Base-by-base conservation (phyloP, 2,329 filamentous ascomycete genomes). In the Periconia digitata region DNA sequence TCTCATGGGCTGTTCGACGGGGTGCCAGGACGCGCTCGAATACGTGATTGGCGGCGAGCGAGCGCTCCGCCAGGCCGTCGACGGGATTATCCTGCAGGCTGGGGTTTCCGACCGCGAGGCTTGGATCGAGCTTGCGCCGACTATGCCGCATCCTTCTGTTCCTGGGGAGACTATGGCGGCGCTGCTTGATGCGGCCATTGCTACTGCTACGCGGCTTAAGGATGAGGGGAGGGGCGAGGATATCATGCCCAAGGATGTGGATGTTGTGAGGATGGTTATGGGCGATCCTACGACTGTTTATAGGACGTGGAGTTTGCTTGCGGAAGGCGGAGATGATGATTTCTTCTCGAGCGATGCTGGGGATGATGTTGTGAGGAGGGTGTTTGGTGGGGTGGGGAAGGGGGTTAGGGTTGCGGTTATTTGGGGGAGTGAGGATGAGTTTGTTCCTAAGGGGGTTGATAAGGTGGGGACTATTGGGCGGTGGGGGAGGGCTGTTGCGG, bases 311-410 rank as follows among this genome's bases (percentile, higher is more conserved):
- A 82, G 81, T 40, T 71, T 88, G 6, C 74, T 79, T 0, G 80
- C 77, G 18, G 70, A 76, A 43, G 77, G 84, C 5, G 87, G 86
- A 8, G 86, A 89, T 49, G 92, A 96, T 66, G 92, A 96, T 66
- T 90, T 88, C 64, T 96, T 95, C 73, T 92, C 87, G n/a, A 85
- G 84, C 2, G 88, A 94, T 64, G 73, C 94, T n/a, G 69, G 75
- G 0, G 79, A 83, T 36, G 76, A 81, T 24, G 75, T 77, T 16
- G 74, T 91, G 6, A 63, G 70, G 20, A 67, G 67, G 13, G 86
- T 85, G n/a, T 96, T 92, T 79, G 80, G 84, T 3, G 74, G 73
- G 42, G 74, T 90, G 46, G 73, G 81, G 44, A 48, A 53, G 7
- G 21, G 47, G 12, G 72, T 71, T n/a, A 81, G 83, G 1, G 69